phyloP scores from a whole-genome alignment of 768 basidiomycete genomes.

The Stropharia rugosoannulata region DNA sequence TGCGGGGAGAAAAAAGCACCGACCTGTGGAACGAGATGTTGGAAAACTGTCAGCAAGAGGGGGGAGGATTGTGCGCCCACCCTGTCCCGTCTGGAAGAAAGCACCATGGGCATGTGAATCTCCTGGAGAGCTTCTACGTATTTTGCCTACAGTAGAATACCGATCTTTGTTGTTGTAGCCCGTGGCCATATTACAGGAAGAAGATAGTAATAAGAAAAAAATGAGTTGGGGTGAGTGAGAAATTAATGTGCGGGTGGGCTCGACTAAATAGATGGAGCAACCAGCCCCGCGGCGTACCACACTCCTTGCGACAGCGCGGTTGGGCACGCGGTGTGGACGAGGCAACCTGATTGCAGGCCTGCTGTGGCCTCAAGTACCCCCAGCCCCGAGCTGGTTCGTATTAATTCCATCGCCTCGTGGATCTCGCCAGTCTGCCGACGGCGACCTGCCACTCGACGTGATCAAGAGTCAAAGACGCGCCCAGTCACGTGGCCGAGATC shows the following conservation, averaged over 20 bases:
- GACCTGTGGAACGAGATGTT: conserved; percentile 90
- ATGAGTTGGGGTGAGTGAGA: conserved; percentile 52
- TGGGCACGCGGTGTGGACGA: conserved; percentile 49
- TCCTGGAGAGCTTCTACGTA: conserved; percentile 69
- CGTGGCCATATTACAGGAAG: conserved; percentile 64
- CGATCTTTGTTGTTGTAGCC: conserved; percentile 65
- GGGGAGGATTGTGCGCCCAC: conserved; percentile 88
- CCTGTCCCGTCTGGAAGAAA: conserved; percentile 80
- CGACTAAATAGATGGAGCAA: conserved; percentile 29
- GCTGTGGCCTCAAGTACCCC: conserved; percentile 15
- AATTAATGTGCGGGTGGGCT: conserved; percentile 19
- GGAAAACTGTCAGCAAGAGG: conserved; percentile 82
- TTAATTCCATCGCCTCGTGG: no score
- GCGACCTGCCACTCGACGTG: no score
- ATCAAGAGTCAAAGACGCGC: no score
- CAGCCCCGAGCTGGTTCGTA: no score
- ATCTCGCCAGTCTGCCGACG: no score
- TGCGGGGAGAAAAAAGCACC: conserved; percentile 63
- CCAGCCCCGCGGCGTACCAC: no score
- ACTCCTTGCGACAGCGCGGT: conserved; percentile 31
- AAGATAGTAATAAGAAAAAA: conserved; percentile 58
- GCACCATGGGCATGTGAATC: conserved; percentile 52
- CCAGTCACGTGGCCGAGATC: not conserved
- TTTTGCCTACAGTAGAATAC: conserved; percentile 61
- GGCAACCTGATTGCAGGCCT: conserved; percentile 34